Percentiles rank a stretch among this genome's conserved stretches.
These are phyloP conservation scores for Eragrostis tef DNA, from an alignment of 202 grass and related monocot genomes.

Conservation along the genomic window DNA sequence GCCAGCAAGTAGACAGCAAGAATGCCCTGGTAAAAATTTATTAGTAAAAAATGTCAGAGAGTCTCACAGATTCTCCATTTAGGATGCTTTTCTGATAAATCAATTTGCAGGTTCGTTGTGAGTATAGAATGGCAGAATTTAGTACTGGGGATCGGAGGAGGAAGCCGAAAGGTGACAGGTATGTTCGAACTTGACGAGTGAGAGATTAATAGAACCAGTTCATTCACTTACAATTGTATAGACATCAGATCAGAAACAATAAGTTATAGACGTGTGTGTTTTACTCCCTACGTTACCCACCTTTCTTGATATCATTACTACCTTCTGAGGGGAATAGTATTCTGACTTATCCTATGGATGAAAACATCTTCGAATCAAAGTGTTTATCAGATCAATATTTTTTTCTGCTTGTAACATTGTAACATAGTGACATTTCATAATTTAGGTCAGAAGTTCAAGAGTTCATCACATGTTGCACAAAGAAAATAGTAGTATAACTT, in stretches of 20 bases:
- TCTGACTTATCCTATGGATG: background rate
- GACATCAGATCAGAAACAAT: too few species aligned
- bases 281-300: too few species aligned
- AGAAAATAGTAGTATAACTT: constrained; percentile 19
- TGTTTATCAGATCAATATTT: background rate
- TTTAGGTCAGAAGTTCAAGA: constrained; percentile 15
- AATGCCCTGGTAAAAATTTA: constrained; percentile 69
- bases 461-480: background rate
- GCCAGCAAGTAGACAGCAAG: constrained; percentile 62
- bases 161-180: constrained; percentile 92
- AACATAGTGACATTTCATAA: background rate
- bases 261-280: background rate
- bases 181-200: constrained; percentile 29
- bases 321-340: background rate
- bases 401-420: background rate
- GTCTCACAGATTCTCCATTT: constrained; percentile 10
- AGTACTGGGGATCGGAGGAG: constrained; percentile 91
- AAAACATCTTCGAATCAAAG: background rate
- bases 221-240: background rate
- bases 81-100: constrained; percentile 25
- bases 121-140: constrained; percentile 98
- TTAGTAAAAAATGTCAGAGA: background rate
- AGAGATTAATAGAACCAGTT: constrained; percentile 20
- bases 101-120: constrained; percentile 79
- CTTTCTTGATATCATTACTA: background rate